phyloP scores from a whole-genome alignment of 805 yeast genomes.

The Ogataea methylovora region DNA sequence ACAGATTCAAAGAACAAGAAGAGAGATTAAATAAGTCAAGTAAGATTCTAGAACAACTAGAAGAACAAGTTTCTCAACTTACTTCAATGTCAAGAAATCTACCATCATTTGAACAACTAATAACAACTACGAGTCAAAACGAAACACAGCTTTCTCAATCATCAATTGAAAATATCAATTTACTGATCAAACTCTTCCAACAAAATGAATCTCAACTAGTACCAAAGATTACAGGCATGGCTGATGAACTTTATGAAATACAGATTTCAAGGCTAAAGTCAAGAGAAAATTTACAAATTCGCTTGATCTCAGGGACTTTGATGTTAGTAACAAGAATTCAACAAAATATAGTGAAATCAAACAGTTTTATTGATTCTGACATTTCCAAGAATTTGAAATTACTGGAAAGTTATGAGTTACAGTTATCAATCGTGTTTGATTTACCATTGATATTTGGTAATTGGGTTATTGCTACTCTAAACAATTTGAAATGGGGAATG shows the following conservation, averaged over 20 bases:
- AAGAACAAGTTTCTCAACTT: constrained; percentile 15
- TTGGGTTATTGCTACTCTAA: constrained; percentile 51
- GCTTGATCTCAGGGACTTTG: constrained; percentile 25
- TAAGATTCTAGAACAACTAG: constrained; percentile 13
- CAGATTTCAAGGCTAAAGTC: constrained; percentile 30
- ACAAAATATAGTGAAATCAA: constrained; percentile 27
- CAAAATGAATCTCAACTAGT: constrained; percentile 14
- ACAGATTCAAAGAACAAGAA: constrained; percentile 2
- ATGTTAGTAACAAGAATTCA: constrained; percentile 30
- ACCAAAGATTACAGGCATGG: constrained; percentile 25
- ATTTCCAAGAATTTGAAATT: constrained; percentile 21
- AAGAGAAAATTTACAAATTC: constrained; percentile 23
- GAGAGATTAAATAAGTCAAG: constrained; percentile 13
- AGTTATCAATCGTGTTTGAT: constrained; percentile 41
- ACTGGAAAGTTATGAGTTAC: constrained; percentile 25
- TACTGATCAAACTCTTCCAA: constrained; percentile 14
- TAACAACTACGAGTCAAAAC: constrained; percentile 19
- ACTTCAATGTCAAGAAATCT: constrained; percentile 13
- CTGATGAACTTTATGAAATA: constrained; percentile 27
- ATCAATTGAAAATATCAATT: constrained; percentile 16
- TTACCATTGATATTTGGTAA: constrained; percentile 67
- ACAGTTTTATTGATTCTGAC: constrained; percentile 22
- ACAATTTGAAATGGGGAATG: constrained; percentile 49
- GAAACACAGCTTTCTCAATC: constrained; percentile 17
- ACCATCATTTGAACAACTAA: constrained; percentile 23